Percentiles rank a stretch among this genome's conserved stretches.
These are phyloP conservation scores for Starmerella bombi DNA, from an alignment of 805 yeast genomes.

Conservation along the genomic window DNA sequence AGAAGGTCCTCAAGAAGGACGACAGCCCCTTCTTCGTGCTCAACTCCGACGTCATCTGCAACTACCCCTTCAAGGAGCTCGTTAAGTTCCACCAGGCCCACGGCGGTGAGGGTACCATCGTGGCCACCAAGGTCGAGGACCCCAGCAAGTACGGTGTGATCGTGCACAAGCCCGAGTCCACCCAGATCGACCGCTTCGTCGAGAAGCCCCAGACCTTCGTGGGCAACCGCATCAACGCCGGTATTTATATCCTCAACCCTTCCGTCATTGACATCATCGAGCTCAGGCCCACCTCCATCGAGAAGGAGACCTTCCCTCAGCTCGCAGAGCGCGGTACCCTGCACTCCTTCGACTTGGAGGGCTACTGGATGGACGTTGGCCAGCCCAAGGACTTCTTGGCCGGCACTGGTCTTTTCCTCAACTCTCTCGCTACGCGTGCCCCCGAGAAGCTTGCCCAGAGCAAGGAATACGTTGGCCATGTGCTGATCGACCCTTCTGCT, in stretches of 20 bases:
- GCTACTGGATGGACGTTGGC: slow-evolving; percentile 99
- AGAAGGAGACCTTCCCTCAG: slow-evolving; percentile 97
- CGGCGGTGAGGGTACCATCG: slow-evolving; percentile 97
- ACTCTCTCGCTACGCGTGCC: slow-evolving; percentile 68
- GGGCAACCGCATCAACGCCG: slow-evolving; percentile 99
- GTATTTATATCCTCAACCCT: slow-evolving; percentile 96
- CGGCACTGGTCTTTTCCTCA: slow-evolving; percentile 85
- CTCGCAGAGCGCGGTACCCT: slow-evolving; percentile 79
- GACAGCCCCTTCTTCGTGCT: slow-evolving; percentile 92
- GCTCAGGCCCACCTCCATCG: slow-evolving; percentile 97
- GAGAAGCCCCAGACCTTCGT: slow-evolving; percentile 99
- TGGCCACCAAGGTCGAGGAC: slow-evolving; percentile 98
- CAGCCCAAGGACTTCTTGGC: slow-evolving; percentile 99
- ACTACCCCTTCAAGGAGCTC: slow-evolving; percentile 90
- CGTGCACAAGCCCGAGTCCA: slow-evolving; percentile 89
- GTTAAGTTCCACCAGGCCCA: slow-evolving; percentile 86
- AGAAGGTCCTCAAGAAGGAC: slow-evolving; percentile 83
- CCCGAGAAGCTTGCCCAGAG: slow-evolving; percentile 52
- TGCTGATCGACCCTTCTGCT: slow-evolving; percentile 88
- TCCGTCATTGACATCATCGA: slow-evolving; percentile 92
- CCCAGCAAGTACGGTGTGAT: slow-evolving; percentile 99
- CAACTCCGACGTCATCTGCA: slow-evolving; percentile 97
- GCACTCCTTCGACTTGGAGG: slow-evolving; percentile 94
- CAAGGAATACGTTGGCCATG: slow-evolving; percentile 78
- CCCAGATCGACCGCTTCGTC: slow-evolving; percentile 94